A percentile compares a stretch with the other conserved stretches of the same genome.
These are phyloP conservation scores for Mychonastes homosphaera DNA, from an alignment of 139 green algal genomes.

Conservation along the genomic window DNA sequence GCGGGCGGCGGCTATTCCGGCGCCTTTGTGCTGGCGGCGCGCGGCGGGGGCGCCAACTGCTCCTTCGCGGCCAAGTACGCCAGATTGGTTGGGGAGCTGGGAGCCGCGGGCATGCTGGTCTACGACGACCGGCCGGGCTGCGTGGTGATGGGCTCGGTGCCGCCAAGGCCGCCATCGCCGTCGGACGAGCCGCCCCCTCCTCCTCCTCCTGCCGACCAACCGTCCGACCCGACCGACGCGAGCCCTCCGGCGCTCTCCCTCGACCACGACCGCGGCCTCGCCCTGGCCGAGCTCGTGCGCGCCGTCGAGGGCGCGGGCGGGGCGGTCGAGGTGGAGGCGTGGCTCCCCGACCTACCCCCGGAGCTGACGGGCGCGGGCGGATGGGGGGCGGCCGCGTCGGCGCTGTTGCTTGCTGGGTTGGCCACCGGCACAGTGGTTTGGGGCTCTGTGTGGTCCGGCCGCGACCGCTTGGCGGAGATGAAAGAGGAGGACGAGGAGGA, in stretches of 20 bases:
- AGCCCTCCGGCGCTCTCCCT: constrained; percentile 43
- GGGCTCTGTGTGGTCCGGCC: constrained; percentile 44
- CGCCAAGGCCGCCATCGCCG: neutral
- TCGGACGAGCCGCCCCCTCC: neutral
- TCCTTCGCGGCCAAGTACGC: neutral
- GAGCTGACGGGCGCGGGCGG: constrained; percentile 8
- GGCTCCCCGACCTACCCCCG: constrained; percentile 4
- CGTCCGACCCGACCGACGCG: too few relatives aligned
- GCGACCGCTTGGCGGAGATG: constrained; percentile 21
- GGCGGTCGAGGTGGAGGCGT: neutral
- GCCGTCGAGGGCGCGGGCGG: neutral
- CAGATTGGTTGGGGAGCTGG: neutral
- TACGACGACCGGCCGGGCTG: constrained; percentile 43
- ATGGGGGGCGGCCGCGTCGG: constrained; percentile 33
- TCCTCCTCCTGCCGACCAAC: too few relatives aligned
- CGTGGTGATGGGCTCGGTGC: constrained; percentile 31
- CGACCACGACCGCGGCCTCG: constrained; percentile 15
- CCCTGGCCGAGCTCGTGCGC: constrained; percentile 13
- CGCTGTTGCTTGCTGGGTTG: constrained; percentile 58
- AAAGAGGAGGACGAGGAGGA: constrained; percentile 5
- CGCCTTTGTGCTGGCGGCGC: too few relatives aligned
- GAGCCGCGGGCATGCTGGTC: constrained; percentile 34
- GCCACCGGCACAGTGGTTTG: constrained; percentile 46
- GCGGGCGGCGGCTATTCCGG: too few relatives aligned
- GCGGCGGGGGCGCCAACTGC: too few relatives aligned